Evolutionary conservation across 768 basidiomycete genomes (phyloP).

Genomic region (Phylloporus arenicola): DNA sequence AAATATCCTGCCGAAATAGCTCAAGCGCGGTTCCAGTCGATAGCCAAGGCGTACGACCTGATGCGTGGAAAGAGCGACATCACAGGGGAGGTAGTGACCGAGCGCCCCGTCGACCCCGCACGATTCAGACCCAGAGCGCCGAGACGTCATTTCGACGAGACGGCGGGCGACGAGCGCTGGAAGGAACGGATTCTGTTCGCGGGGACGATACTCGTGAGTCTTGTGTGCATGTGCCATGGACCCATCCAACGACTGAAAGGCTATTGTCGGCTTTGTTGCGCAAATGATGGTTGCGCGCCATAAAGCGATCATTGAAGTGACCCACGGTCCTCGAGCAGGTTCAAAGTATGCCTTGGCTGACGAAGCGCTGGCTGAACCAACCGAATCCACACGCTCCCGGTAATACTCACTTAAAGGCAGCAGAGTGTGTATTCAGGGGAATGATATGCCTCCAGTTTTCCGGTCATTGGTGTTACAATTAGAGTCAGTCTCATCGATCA

Average conservation of each 20-base stretch:
- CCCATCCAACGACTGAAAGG: conserved; percentile 3
- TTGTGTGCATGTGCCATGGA: background rate
- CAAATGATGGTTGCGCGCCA: conserved; percentile 30
- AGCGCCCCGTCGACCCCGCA: conserved; percentile 30
- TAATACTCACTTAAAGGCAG: background rate
- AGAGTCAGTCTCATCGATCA: background rate
- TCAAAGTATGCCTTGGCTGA: conserved; percentile 10
- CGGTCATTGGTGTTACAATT: background rate
- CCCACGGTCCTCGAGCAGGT: conserved; percentile 1
- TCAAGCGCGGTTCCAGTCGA: conserved; percentile 64
- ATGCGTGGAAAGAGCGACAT: conserved; percentile 45
- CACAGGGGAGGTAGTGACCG: conserved; percentile 14
- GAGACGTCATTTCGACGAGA: conserved; percentile 42
- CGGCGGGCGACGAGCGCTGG: conserved; percentile 52
- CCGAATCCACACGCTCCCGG: background rate
- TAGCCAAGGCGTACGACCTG: conserved; percentile 61
- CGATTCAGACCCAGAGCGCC: conserved; percentile 37
- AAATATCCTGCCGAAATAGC: conserved; percentile 42
- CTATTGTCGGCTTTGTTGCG: conserved; percentile 29
- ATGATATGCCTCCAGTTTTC: background rate
- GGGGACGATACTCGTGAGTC: conserved; percentile 46
- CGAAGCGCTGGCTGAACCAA: conserved; percentile 21
- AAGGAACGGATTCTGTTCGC: conserved; percentile 58
- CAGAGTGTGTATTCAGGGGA: background rate
- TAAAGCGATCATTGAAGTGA: conserved; percentile 26